Conservation (phyloP, 169 alveolate genomes). For the Amoebophrya sp. region DNA sequence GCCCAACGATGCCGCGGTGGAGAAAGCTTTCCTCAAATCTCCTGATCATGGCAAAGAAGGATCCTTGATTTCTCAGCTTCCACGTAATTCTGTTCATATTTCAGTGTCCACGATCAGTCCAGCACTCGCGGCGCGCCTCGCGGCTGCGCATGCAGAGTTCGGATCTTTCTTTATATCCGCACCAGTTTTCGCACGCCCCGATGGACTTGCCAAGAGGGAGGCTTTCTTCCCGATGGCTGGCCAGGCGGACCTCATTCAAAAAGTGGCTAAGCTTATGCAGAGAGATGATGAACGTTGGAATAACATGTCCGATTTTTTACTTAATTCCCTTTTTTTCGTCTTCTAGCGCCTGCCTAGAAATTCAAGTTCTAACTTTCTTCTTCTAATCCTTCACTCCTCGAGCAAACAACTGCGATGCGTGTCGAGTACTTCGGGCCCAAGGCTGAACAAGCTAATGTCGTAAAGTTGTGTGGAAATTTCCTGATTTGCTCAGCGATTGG, state of each 20-base stretch:
- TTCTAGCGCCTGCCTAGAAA: neutral
- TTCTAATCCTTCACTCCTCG: neutral
- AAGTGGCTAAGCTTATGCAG: no score
- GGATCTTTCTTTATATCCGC: neutral
- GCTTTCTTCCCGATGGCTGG: constrained; percentile 14
- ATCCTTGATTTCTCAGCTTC: neutral
- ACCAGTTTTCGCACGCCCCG: neutral
- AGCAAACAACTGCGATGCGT: neutral
- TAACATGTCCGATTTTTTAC: no score
- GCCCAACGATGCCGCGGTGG: neutral
- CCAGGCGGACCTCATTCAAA: neutral
- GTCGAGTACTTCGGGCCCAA: neutral
- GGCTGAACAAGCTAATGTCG: neutral
- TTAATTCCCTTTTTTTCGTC: no score
- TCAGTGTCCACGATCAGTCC: neutral
- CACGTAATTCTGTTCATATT: neutral
- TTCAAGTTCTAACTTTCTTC: neutral
- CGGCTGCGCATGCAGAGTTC: neutral
- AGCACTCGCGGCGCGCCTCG: neutral
- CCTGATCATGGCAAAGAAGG: neutral
- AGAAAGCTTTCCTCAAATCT: neutral
- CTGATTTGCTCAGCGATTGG: constrained; percentile 21
- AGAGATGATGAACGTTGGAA: no score
- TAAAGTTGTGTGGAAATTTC: neutral
- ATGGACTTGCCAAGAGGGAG: neutral